Evolutionary conservation across 495 filamentous ascomycete species (phyloP).

Genomic region (Lasiosphaeria ovina): DNA sequence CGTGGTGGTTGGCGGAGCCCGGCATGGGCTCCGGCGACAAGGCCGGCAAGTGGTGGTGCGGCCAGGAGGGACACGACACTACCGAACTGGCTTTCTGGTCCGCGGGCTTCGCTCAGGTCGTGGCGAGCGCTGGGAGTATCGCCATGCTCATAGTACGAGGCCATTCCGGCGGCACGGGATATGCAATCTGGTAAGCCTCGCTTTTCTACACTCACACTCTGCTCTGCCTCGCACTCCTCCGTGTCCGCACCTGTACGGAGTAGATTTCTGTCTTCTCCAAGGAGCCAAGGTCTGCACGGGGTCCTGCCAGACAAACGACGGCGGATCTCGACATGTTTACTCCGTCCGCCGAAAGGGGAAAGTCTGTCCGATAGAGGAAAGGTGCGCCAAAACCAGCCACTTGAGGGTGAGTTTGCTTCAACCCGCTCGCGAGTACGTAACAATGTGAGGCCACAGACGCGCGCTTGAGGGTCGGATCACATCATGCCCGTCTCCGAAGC

Average conservation of each 20-base stretch:
- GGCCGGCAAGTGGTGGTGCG: constrained; percentile 37
- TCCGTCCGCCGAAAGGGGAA: neutral
- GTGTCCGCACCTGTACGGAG: no score
- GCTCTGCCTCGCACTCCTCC: no score
- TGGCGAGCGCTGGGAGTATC: constrained; percentile 31
- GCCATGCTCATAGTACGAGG: constrained; percentile 35
- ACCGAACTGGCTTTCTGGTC: constrained; percentile 47
- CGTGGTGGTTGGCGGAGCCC: constrained; percentile 39
- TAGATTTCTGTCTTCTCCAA: neutral
- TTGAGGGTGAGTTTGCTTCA: no score
- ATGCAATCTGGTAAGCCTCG: constrained; percentile 39
- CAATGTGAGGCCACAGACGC: no score
- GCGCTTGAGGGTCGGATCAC: no score
- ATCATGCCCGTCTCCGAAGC: no score
- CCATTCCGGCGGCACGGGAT: constrained; percentile 43
- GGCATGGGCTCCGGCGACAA: constrained; percentile 26
- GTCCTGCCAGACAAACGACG: no score
- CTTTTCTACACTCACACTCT: neutral
- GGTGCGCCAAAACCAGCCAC: neutral
- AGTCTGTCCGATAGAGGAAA: neutral
- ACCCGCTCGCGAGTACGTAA: no score
- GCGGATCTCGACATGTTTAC: no score
- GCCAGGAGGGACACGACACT: constrained; percentile 37
- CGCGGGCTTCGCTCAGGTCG: constrained; percentile 29
- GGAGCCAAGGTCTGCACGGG: no score